Evolutionary conservation across 1,139 yeast species (phyloP).

Genomic region (Saccharomyces hybrid): DNA sequence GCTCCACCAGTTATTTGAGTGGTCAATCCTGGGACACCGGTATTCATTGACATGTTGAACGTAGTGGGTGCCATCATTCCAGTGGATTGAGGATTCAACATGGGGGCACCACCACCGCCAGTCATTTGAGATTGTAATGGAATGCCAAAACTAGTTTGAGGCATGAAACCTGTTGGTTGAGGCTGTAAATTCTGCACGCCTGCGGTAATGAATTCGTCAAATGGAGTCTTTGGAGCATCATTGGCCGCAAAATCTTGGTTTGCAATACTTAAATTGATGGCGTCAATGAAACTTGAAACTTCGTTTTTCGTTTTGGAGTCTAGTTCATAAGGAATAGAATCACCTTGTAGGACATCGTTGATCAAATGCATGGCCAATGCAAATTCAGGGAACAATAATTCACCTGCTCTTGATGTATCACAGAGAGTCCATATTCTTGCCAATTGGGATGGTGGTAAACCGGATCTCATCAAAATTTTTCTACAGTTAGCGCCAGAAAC

Average conservation of each 20-base stretch:
- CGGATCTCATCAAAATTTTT: constrained; percentile 71
- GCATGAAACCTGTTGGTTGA: constrained; percentile 34
- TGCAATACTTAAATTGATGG: constrained; percentile 73
- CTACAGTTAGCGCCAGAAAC: constrained; percentile 74
- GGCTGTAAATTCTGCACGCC: constrained; percentile 27
- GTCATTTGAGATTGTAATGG: constrained; percentile 22
- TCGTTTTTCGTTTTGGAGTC: constrained; percentile 74
- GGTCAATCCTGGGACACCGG: constrained; percentile 19
- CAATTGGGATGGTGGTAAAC: constrained; percentile 63
- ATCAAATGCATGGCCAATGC: constrained; percentile 88
- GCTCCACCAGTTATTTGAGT: constrained; percentile 16
- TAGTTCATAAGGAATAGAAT: constrained; percentile 60
- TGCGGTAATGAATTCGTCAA: constrained; percentile 26
- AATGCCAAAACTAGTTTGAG: constrained; percentile 25
- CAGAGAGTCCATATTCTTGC: constrained; percentile 88
- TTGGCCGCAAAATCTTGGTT: constrained; percentile 39
- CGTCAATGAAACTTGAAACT: constrained; percentile 80
- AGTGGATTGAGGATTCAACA: constrained; percentile 15
- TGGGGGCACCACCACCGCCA: constrained; percentile 29
- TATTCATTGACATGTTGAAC: constrained; percentile 2
- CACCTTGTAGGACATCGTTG: constrained; percentile 69
- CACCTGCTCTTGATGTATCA: constrained; percentile 81
- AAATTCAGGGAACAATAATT: constrained; percentile 85
- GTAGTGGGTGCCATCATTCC: constrained; percentile 5
- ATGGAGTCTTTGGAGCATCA: constrained; percentile 24